phyloP scores from a whole-genome alignment of 441 rosid genomes.

The Geranium incanum region DNA sequence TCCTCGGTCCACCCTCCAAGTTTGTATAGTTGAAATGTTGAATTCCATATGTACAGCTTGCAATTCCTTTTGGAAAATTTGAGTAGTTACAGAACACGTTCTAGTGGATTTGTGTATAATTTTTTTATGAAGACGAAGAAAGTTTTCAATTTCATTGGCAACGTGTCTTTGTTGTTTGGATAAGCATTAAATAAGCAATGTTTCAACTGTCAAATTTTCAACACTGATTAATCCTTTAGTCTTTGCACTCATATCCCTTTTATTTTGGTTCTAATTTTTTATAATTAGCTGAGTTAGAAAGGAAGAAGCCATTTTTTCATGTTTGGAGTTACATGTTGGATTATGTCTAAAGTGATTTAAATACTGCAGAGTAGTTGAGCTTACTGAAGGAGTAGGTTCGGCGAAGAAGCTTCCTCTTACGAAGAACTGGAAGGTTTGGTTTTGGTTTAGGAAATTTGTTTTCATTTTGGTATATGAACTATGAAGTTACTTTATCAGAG shows the following conservation, averaged over 20 bases:
- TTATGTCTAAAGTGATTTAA: constrained; percentile 6
- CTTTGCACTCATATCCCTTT: not conserved
- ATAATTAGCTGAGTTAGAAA: constrained; percentile 1
- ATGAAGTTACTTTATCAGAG: constrained; percentile 10
- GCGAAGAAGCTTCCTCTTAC: constrained; percentile 72
- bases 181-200: not conserved
- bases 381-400: constrained; percentile 71
- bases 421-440: constrained; percentile 87
- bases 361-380: constrained; percentile 66
- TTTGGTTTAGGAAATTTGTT: not conserved
- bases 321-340: not conserved
- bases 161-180: not conserved
- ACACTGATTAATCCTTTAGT: not conserved
- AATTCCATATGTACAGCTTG: not conserved
- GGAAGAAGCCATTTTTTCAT: constrained; percentile 6
- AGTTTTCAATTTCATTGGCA: not conserved
- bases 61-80: not conserved
- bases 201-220: not conserved
- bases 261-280: not conserved
- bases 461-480: constrained; percentile 14
- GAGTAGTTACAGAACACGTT: not conserved
- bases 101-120: not conserved
- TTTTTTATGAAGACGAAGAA: not conserved
- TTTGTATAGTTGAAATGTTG: constrained; percentile 10
- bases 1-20: not conserved